Evolutionary conservation across 202 grass and related monocot species (phyloP).

Genomic region (Saccharum hybrid): DNA sequence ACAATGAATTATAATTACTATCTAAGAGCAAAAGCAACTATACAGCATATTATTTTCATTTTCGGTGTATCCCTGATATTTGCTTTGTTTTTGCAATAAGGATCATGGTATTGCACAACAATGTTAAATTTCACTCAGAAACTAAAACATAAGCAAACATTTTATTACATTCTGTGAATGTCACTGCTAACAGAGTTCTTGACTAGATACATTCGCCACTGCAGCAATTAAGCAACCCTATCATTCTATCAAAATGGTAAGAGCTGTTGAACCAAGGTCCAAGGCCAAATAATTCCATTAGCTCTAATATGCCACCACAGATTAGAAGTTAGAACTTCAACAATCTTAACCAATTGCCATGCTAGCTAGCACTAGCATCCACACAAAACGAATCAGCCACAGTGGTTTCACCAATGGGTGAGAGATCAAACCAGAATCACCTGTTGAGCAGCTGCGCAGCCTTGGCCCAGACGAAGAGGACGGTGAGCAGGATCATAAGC

Average conservation of each 20-base stretch:
- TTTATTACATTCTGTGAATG: background rate
- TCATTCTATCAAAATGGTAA: background rate
- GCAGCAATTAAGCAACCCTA: background rate
- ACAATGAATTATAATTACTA: background rate
- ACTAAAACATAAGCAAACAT: background rate
- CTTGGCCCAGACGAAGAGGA: constrained; percentile 72
- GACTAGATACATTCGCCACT: background rate
- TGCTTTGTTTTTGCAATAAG: background rate
- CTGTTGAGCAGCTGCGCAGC: constrained; percentile 56
- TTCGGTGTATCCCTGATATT: background rate
- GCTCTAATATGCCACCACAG: background rate
- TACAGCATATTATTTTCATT: background rate
- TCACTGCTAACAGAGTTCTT: background rate
- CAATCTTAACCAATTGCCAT: background rate
- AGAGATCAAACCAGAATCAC: constrained; percentile 32
- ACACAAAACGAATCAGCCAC: background rate
- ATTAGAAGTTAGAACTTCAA: background rate
- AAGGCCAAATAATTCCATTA: background rate
- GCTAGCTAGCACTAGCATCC: background rate
- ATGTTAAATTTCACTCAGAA: constrained; percentile 3
- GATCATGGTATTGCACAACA: background rate
- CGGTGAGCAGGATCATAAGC: constrained; percentile 58
- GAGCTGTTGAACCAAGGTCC: background rate
- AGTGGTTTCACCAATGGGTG: background rate
- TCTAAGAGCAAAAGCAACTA: background rate